These are phyloP conservation scores for Chloromonas sp. DNA, from an alignment of 163 green algal genomes.

Conservation along the genomic window DNA sequence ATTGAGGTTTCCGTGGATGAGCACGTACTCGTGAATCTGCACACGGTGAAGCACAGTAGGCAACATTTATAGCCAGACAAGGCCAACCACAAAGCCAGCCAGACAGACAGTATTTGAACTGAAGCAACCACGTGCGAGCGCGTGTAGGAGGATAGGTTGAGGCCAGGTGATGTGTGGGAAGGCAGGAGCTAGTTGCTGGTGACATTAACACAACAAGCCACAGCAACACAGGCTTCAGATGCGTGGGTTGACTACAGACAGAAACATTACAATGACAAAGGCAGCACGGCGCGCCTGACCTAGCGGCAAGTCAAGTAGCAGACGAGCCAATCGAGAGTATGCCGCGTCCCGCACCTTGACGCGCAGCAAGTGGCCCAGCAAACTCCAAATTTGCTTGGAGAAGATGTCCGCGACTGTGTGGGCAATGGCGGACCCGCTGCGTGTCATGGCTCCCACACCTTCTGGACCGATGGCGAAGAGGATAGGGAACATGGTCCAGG, in stretches of 20 bases:
- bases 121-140: no score
- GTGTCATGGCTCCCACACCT: conserved; percentile 39
- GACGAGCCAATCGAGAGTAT: neutral
- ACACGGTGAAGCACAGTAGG: neutral
- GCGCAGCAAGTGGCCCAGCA: conserved; percentile 50
- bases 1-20: conserved; percentile 51
- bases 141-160: no score
- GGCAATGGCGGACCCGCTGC: conserved; percentile 35
- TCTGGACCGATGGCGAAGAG: conserved; percentile 53
- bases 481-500: conserved; percentile 54
- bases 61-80: neutral
- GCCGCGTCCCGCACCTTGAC: conserved; percentile 16
- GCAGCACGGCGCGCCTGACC: no score
- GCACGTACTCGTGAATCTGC: conserved; percentile 53
- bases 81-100: no score
- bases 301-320: neutral
- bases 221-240: neutral
- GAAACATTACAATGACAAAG: no score
- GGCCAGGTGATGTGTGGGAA: neutral
- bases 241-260: neutral
- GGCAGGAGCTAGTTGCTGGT: neutral
- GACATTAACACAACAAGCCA: neutral
- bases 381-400: conserved; percentile 58
- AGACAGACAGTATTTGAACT: no score
- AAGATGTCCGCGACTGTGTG: conserved; percentile 46